These are phyloP conservation scores for Plasmodium yoelii DNA, from an alignment of 169 alveolate species.

Conservation along the genomic window DNA sequence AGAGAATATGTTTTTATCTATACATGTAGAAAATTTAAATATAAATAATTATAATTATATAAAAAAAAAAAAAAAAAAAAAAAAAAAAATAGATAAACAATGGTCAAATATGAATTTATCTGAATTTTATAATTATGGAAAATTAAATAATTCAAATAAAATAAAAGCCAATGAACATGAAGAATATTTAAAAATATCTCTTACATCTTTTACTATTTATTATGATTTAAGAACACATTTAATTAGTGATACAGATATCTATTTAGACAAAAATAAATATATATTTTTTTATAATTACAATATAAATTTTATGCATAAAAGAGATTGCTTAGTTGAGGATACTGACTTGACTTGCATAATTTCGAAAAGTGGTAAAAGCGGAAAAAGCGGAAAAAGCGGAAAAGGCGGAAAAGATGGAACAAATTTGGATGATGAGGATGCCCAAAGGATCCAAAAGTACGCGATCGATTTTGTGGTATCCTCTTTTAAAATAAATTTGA, in stretches of 20 bases:
- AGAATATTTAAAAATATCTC: background rate
- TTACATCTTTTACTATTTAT: slow-evolving; percentile 15
- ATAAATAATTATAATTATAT: slow-evolving; percentile 27
- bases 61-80: slow-evolving; percentile 8
- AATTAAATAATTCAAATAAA: background rate
- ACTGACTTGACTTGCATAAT: background rate
- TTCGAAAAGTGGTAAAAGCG: too few relatives aligned
- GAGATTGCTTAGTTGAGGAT: slow-evolving; percentile 25
- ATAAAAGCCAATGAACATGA: background rate
- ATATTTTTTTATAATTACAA: slow-evolving; percentile 58
- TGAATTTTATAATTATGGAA: background rate
- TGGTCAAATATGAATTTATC: background rate
- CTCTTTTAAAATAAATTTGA: slow-evolving; percentile 1
- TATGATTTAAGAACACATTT: slow-evolving; percentile 28
- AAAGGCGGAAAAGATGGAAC: too few relatives aligned
- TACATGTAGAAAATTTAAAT: slow-evolving; percentile 9
- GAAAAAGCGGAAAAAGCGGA: too few relatives aligned
- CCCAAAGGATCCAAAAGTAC: background rate
- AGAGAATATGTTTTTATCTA: slow-evolving; percentile 11
- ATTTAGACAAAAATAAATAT: slow-evolving; percentile 9
- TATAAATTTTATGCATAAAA: slow-evolving; percentile 45
- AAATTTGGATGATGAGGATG: too few relatives aligned
- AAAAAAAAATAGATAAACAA: background rate
- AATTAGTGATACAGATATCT: slow-evolving; percentile 11
- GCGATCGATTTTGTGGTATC: background rate